Base-by-base conservation (phyloP, 2,329 filamentous ascomycete genomes). In the Xylaria sp. region DNA sequence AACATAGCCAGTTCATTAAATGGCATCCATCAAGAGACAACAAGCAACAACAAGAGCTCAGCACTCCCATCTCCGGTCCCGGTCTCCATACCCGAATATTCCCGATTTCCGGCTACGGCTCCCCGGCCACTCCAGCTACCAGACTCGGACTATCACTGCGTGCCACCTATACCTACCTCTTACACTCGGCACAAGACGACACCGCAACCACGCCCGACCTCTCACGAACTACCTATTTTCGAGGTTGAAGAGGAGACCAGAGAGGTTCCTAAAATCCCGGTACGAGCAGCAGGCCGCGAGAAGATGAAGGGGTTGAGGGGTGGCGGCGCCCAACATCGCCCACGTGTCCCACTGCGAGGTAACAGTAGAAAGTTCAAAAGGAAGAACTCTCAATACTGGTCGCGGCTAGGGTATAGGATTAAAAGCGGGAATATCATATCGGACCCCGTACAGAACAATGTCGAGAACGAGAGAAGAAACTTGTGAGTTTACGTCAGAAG, bases 121-220 rank as follows among this genome's bases (percentile, higher is more conserved):
- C 53, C 53, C 11, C 33, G 2, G 23, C 63, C 67, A 13, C 67
- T 63, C 17, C 40, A 4, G 3, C n/a, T 63, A 17, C 46, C 11
- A 44, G 31, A n/a, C 3, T 38, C 36, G 17, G 54, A 20, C 38
- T 7, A 36, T 36, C 13, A 11, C 17, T 9, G 20, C 20, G n/a
- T 15, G n/a, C 26, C 51, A 23, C 31, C 6, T 15, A 1, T 11
- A 23, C 4, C 20, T 23, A 9, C n/a, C 5, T 11, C 31, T 23
- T 23, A 15, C 10, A 38, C 15, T n/a, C n/a, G 17, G 10, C n/a
- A 11, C 53, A 56, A 15, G 20, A 38, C 13, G n/a, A 20, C 20
- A 56, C n/a, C 53, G 33, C 53, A 56, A 9, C 53, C 31, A 38
- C 17, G 33, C 10, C 53, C 6, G 33, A 1, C 31, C 31, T 33